Percentiles rank a stretch among this genome's conserved stretches.
These are phyloP conservation scores for Stellera chamaejasme DNA, from an alignment of 345 rosid species.

Conservation along the genomic window DNA sequence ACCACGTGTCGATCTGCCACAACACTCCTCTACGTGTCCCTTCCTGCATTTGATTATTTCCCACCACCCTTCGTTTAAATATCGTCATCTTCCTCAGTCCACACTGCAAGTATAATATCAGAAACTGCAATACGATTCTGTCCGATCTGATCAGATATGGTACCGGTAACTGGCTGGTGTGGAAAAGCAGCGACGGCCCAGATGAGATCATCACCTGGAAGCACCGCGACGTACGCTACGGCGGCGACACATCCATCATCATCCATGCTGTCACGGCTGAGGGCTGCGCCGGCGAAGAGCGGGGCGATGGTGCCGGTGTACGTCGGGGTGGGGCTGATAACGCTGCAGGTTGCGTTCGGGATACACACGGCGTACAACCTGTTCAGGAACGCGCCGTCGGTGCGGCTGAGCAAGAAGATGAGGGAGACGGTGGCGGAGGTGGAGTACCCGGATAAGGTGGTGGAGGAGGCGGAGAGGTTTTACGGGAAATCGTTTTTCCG, in stretches of 20 bases:
- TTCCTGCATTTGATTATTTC: slow-evolving; percentile 1
- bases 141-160: not conserved
- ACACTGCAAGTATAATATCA: not conserved
- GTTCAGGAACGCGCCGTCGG: slow-evolving; percentile 48
- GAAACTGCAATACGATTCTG: too few species aligned
- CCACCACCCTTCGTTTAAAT: too few species aligned
- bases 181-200: slow-evolving; percentile 18
- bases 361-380: slow-evolving; percentile 51
- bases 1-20: not conserved
- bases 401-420: slow-evolving; percentile 53
- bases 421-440: slow-evolving; percentile 73
- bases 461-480: slow-evolving; percentile 36
- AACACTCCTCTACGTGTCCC: slow-evolving; percentile 17
- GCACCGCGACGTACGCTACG: slow-evolving; percentile 25
- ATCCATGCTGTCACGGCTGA: slow-evolving; percentile 3
- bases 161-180: slow-evolving; percentile 27
- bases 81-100: not conserved
- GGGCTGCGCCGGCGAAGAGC: slow-evolving; percentile 7
- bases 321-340: slow-evolving; percentile 42
- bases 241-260: not conserved
- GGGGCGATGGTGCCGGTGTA: slow-evolving; percentile 37
- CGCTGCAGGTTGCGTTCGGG: slow-evolving; percentile 38
- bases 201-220: slow-evolving; percentile 6
- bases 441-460: slow-evolving; percentile 48
- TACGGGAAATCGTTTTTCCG: slow-evolving; percentile 51